Percentiles rank a stretch among this genome's conserved stretches.
Conservation (phyloP, 176 grass and related monocot species). For the Bromus sterilis region DNA sequence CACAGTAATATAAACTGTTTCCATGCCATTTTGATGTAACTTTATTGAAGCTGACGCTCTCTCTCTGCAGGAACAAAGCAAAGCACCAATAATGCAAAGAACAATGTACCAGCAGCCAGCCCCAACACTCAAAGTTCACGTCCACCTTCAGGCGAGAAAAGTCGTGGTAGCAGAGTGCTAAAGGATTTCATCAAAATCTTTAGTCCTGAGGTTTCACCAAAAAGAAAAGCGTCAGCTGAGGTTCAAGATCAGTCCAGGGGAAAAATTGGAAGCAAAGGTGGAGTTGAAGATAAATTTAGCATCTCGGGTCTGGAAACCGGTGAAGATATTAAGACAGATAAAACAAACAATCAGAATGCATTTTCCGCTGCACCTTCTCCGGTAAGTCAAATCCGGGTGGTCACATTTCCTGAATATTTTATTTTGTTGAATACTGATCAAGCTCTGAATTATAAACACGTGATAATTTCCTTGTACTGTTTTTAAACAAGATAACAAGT, state of each 20-base stretch:
- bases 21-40: conserved; percentile 4
- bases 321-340: conserved; percentile 27
- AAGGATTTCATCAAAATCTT: conserved; percentile 88
- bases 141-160: conserved; percentile 51
- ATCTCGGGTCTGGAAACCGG: conserved; percentile 19
- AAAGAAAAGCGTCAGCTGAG: conserved; percentile 44
- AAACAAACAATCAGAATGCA: conserved; percentile 27
- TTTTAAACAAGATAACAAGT: background rate
- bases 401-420: conserved; percentile 11
- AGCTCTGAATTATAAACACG: background rate
- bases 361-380: conserved; percentile 17
- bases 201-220: conserved; percentile 62
- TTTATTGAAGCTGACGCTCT: conserved; percentile 18
- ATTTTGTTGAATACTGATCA: background rate
- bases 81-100: conserved; percentile 12
- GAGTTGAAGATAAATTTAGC: conserved; percentile 39
- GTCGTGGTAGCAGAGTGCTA: conserved; percentile 51
- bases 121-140: conserved; percentile 21
- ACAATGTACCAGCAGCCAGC: conserved; percentile 21
- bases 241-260: conserved; percentile 22
- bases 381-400: conserved; percentile 29
- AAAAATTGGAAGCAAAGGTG: conserved; percentile 48
- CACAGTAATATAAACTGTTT: conserved; percentile 3
- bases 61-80: conserved; percentile 34
- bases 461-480: background rate